phyloP scores from a whole-genome alignment of 805 yeast species.

The Barnettozyma vustinii region DNA sequence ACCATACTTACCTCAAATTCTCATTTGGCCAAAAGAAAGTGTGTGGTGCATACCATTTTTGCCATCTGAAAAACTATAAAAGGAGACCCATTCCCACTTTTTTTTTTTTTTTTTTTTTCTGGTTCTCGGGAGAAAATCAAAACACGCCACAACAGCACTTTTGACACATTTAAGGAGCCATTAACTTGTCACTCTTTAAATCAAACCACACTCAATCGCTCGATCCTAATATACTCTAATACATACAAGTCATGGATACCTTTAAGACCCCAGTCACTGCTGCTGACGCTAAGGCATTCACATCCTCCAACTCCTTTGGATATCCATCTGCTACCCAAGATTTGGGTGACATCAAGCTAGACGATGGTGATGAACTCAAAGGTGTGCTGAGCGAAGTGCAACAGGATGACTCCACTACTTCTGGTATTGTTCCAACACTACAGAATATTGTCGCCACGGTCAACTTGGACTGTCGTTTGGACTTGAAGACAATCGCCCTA shows the following conservation, averaged over 20 bases:
- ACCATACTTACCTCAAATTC: background rate
- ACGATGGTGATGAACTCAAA: conserved; percentile 2
- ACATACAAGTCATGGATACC: conserved; percentile 19
- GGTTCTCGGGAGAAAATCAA: background rate
- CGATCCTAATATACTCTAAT: background rate
- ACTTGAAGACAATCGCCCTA: conserved; percentile 92
- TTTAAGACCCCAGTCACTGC: conserved; percentile 26
- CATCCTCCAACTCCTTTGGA: conserved; percentile 23
- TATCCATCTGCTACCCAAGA: conserved; percentile 26
- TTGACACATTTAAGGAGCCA: conserved; percentile 11
- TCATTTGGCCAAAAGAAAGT: background rate
- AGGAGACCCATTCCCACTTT: conserved; percentile 7
- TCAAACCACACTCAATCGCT: background rate
- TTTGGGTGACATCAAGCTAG: conserved; percentile 19
- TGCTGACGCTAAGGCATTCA: conserved; percentile 26
- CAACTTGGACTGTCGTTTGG: conserved; percentile 91
- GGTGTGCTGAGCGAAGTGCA: conserved; percentile 11
- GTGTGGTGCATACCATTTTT: conserved; percentile 6
- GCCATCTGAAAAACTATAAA: conserved; percentile 6
- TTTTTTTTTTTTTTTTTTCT: background rate
- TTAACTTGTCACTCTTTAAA: conserved; percentile 13
- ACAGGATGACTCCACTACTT: conserved; percentile 66
- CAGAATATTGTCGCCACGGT: conserved; percentile 98
- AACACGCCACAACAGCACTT: background rate
- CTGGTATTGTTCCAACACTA: conserved; percentile 91